A percentile compares a stretch with the other conserved stretches of the same genome.
phyloP scores from a whole-genome alignment of 179 eudicot species.

The Vitellaria paradoxa region DNA sequence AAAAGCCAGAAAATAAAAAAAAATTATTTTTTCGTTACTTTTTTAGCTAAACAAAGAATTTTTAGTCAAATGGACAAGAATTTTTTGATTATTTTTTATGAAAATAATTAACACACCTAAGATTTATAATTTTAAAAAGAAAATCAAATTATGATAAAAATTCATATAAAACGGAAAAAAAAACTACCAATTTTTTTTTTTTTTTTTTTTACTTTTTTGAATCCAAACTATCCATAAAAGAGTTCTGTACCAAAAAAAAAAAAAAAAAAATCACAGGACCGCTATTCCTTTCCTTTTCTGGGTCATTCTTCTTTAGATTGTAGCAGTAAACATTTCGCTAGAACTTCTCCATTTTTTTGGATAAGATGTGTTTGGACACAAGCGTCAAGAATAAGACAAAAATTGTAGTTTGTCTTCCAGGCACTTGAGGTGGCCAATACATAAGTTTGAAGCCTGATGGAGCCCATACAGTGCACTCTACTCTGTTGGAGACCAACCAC shows the following conservation, averaged over 20 bases:
- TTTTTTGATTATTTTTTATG: too few species aligned
- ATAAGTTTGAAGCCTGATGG: slow-evolving; percentile 9
- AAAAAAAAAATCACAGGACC: not conserved
- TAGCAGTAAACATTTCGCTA: not conserved
- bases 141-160: too few species aligned
- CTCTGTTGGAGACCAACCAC: slow-evolving; percentile 37
- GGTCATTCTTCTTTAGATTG: slow-evolving; percentile 6
- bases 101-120: too few species aligned
- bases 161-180: too few species aligned
- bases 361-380: not conserved
- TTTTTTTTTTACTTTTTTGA: too few species aligned
- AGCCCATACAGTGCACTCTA: slow-evolving; percentile 18
- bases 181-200: too few species aligned
- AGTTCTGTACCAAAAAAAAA: not conserved
- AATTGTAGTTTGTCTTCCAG: slow-evolving; percentile 23
- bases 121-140: too few species aligned
- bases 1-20: too few species aligned
- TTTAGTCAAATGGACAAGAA: too few species aligned
- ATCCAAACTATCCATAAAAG: too few species aligned
- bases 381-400: slow-evolving; percentile 36
- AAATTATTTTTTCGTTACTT: too few species aligned
- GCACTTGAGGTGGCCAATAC: slow-evolving; percentile 28
- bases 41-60: too few species aligned
- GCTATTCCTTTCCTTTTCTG: not conserved
- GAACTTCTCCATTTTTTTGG: not conserved